Percentiles rank a stretch among this genome's conserved stretches.
Conservation (phyloP, 1,284 basidiomycete species). For the Cryptococcus floricola region DNA sequence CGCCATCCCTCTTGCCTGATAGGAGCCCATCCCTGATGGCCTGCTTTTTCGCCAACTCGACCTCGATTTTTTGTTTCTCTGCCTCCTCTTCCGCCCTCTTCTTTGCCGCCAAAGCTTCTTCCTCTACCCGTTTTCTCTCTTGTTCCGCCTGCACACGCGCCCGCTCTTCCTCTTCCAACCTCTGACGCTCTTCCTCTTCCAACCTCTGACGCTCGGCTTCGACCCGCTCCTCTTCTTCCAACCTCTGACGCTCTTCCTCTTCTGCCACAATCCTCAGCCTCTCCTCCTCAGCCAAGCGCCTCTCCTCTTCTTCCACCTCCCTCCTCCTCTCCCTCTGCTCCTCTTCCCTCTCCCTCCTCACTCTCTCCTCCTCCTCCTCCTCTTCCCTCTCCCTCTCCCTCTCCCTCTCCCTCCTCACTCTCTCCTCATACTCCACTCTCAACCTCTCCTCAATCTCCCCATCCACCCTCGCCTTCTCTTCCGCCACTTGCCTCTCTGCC, state of each 20-base stretch:
- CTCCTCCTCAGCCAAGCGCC: background rate
- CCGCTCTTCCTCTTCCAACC: constrained; percentile 3
- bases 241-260: background rate
- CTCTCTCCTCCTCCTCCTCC: constrained; percentile 8
- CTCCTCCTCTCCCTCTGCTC: background rate
- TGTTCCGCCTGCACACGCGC: background rate
- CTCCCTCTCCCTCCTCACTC: constrained; percentile 9
- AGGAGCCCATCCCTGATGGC: constrained; percentile 11
- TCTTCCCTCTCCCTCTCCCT: constrained; percentile 2
- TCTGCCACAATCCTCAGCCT: no score
- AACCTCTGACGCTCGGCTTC: no score
- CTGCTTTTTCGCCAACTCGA: constrained; percentile 15
- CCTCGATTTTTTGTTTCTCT: constrained; percentile 7
- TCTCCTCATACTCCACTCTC: constrained; percentile 2
- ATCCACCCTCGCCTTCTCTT: constrained; percentile 3
- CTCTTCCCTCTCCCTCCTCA: constrained; percentile 9
- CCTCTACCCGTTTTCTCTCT: constrained; percentile 2
- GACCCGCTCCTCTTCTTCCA: background rate
- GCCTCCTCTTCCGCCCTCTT: constrained; percentile 4
- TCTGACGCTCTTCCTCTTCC: background rate
- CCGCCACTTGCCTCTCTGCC: constrained; percentile 1
- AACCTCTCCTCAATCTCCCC: constrained; percentile 6
- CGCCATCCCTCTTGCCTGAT: constrained; percentile 27
- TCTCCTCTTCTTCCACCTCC: constrained; percentile 9
- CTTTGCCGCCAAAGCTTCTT: constrained; percentile 2